Evolutionary conservation across 441 rosid genomes (phyloP).

Genomic region (Croton laevigatus): DNA sequence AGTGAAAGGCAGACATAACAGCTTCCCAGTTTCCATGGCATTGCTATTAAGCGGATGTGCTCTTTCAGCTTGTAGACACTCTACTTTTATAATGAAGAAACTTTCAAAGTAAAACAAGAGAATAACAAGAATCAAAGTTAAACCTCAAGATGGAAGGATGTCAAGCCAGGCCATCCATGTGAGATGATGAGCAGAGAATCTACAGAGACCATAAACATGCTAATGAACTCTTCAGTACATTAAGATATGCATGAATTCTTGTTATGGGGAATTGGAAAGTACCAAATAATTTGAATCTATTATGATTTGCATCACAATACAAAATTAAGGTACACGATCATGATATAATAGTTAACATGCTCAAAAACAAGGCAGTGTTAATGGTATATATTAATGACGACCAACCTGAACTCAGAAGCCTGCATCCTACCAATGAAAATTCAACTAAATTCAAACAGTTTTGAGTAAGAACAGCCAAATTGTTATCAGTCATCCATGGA

Average conservation of each 20-base stretch:
- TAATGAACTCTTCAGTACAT: not conserved
- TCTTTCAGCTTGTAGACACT: not conserved
- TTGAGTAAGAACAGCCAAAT: constrained; percentile 56
- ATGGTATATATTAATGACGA: constrained; percentile 7
- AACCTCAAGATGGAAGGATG: constrained; percentile 69
- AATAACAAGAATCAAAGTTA: constrained; percentile 8
- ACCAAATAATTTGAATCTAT: no score
- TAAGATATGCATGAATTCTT: not conserved
- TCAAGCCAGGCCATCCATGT: constrained; percentile 76
- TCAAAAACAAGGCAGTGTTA: not conserved
- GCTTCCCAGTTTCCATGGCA: not conserved
- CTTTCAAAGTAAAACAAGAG: not conserved
- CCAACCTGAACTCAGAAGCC: constrained; percentile 57
- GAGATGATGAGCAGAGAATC: constrained; percentile 64
- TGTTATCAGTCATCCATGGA: constrained; percentile 66
- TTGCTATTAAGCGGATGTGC: not conserved
- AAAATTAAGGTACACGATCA: constrained; percentile 5
- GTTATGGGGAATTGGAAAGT: not conserved
- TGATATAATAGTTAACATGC: not conserved
- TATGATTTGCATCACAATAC: not conserved
- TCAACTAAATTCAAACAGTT: constrained; percentile 53
- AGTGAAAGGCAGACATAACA: not conserved
- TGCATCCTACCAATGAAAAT: constrained; percentile 62
- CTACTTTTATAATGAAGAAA: not conserved
- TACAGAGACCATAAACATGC: constrained; percentile 30